Conservation (phyloP, 78 protist genomes). For the Fonticula alba region DNA sequence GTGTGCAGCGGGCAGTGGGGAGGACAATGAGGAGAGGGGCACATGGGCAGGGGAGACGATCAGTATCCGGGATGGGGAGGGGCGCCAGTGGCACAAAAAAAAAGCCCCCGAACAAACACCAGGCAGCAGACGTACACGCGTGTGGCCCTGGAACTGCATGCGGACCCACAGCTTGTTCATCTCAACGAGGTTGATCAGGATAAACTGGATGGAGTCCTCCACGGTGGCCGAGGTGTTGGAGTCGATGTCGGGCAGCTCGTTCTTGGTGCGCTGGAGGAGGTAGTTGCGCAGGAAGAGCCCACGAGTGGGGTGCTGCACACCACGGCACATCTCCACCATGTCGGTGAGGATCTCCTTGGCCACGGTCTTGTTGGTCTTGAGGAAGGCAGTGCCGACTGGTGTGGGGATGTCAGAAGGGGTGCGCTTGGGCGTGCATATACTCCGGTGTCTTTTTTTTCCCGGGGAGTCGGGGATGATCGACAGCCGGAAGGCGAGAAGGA, state of each 20-base stretch:
- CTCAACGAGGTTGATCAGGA: conserved; percentile 79
- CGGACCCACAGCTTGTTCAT: conserved; percentile 96
- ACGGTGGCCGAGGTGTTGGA: conserved; percentile 28
- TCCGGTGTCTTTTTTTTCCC: neutral
- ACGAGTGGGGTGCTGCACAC: conserved; percentile 96
- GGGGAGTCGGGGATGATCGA: too few species aligned
- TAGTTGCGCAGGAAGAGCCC: conserved; percentile 90
- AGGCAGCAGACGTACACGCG: neutral
- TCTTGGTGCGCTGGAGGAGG: conserved; percentile 50
- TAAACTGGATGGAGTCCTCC: conserved; percentile 62
- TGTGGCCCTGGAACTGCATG: conserved; percentile 69
- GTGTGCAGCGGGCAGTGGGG: neutral
- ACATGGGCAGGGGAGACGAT: neutral
- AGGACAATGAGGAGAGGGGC: neutral
- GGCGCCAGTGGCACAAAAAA: too few species aligned
- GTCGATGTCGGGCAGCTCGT: conserved; percentile 67
- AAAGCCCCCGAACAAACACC: conserved; percentile 7
- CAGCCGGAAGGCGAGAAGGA: too few species aligned
- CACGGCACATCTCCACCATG: conserved; percentile 91
- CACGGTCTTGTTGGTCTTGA: too few species aligned
- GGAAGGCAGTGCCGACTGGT: too few species aligned
- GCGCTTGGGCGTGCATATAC: neutral
- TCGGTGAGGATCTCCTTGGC: conserved; percentile 59
- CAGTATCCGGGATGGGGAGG: neutral
- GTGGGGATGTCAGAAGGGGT: too few species aligned